phyloP scores from a whole-genome alignment of 2,329 filamentous ascomycete genomes.

The Trichoderma polysporum region DNA sequence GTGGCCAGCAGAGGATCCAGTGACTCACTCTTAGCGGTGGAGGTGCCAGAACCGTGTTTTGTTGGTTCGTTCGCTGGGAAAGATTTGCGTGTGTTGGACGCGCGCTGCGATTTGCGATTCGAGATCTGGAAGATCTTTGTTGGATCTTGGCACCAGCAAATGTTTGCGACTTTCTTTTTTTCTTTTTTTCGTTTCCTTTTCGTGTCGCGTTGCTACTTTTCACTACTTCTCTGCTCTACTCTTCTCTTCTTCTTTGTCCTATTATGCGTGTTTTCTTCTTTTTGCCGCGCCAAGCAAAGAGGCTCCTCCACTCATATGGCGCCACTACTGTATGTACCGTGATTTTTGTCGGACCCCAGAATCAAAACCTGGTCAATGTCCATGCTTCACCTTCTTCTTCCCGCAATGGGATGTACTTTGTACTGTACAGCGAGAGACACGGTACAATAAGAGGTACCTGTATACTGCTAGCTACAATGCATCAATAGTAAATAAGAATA shows the following conservation, averaged over 20 bases:
- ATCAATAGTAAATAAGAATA: neutral
- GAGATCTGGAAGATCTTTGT: neutral
- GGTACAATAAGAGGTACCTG: neutral
- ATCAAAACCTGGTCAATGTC: neutral
- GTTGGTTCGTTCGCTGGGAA: neutral
- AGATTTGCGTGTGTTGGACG: neutral
- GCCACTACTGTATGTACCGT: neutral
- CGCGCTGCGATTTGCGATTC: neutral
- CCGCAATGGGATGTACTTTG: too few species aligned
- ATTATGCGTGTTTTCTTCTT: neutral
- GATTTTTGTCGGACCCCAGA: neutral
- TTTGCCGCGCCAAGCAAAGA: conserved; percentile 2
- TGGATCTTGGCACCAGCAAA: neutral
- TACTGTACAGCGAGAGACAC: too few species aligned
- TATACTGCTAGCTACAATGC: too few species aligned
- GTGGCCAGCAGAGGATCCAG: conserved; percentile 32
- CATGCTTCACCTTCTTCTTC: too few species aligned
- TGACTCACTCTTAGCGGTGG: conserved; percentile 36
- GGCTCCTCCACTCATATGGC: conserved; percentile 9
- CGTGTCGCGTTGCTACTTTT: neutral
- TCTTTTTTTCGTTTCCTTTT: too few species aligned
- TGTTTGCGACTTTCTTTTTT: too few species aligned
- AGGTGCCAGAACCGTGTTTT: neutral
- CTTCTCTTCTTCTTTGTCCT: neutral
- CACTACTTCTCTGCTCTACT: too few species aligned